phyloP scores from a whole-genome alignment of 257 asterid species.

The Gentiana dahurica region DNA sequence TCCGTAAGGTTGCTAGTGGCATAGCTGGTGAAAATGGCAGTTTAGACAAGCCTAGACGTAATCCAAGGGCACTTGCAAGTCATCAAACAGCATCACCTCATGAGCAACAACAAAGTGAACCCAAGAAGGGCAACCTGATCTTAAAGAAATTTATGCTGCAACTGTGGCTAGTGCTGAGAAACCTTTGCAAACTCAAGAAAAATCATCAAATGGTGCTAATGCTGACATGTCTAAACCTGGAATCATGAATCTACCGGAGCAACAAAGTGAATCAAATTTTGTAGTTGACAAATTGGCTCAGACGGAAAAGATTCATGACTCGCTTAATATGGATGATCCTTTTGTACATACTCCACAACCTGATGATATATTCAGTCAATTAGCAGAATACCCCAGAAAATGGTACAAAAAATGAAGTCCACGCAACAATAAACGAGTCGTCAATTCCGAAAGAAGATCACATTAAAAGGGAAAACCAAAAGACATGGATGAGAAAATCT shows the following conservation, averaged over 20 bases:
- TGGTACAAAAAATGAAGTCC: slow-evolving; percentile 7
- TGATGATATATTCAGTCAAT: slow-evolving; percentile 3
- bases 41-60: slow-evolving; percentile 27
- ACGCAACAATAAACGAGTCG: background rate
- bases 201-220: slow-evolving; percentile 11
- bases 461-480: slow-evolving; percentile 16
- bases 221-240: slow-evolving; percentile 10
- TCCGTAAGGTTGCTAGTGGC: slow-evolving; percentile 41
- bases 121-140: slow-evolving; percentile 21
- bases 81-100: slow-evolving; percentile 11
- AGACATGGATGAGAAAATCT: slow-evolving; percentile 25
- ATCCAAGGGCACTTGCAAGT: slow-evolving; percentile 17
- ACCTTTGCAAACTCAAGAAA: slow-evolving; percentile 13
- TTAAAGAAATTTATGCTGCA: slow-evolving; percentile 26
- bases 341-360: slow-evolving; percentile 5
- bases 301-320: slow-evolving; percentile 6
- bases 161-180: slow-evolving; percentile 14
- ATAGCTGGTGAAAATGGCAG: slow-evolving; percentile 13
- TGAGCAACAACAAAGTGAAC: slow-evolving; percentile 26
- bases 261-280: slow-evolving; percentile 5
- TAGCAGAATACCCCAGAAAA: background rate
- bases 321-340: slow-evolving; percentile 4
- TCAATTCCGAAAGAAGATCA: slow-evolving; percentile 19
- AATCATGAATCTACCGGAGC: slow-evolving; percentile 8
- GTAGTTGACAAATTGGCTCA: slow-evolving; percentile 4